Evolutionary conservation across 2,329 filamentous ascomycete species (phyloP).

Genomic region (Herpotrichia juniperi): DNA sequence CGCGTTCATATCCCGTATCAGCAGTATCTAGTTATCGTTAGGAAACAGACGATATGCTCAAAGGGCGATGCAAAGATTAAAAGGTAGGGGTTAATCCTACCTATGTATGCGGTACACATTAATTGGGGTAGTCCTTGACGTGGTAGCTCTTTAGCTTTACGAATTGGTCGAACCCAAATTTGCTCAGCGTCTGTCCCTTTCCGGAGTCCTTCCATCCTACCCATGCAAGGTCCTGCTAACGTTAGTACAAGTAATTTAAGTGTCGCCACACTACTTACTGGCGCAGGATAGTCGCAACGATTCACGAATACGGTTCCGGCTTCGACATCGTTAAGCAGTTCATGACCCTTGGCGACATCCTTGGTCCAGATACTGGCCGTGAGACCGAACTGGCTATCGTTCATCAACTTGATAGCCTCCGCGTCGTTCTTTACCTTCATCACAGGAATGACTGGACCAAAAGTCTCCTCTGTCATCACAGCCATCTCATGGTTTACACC

Average conservation of each 20-base stretch:
- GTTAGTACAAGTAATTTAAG: slow-evolving; percentile 8
- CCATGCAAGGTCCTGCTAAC: slow-evolving; percentile 82
- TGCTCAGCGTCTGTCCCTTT: slow-evolving; percentile 86
- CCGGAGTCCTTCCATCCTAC: slow-evolving; percentile 98
- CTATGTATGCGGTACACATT: slow-evolving; percentile 21
- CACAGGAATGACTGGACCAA: slow-evolving; percentile 89
- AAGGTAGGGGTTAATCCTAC: slow-evolving; percentile 12
- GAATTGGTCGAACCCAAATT: slow-evolving; percentile 93
- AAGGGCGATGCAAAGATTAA: not conserved
- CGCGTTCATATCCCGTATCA: slow-evolving; percentile 1
- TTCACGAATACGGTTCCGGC: slow-evolving; percentile 97
- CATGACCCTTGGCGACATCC: slow-evolving; percentile 75
- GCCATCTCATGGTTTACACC: slow-evolving; percentile 81
- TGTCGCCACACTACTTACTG: slow-evolving; percentile 65
- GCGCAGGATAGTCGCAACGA: slow-evolving; percentile 87
- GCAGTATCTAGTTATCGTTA: slow-evolving; percentile 2
- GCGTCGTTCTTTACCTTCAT: slow-evolving; percentile 83
- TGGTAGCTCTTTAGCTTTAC: slow-evolving; percentile 97
- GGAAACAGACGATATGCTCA: slow-evolving; percentile 6
- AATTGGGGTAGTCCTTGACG: slow-evolving; percentile 77
- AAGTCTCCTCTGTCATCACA: slow-evolving; percentile 94
- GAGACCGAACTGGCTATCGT: slow-evolving; percentile 90
- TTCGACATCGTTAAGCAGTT: slow-evolving; percentile 80
- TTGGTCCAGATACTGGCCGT: slow-evolving; percentile 99
- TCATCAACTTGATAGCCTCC: slow-evolving; percentile 86